Evolutionary conservation across 2,329 filamentous ascomycete genomes (phyloP).

Genomic region (Colletotrichum liaoningense): DNA sequence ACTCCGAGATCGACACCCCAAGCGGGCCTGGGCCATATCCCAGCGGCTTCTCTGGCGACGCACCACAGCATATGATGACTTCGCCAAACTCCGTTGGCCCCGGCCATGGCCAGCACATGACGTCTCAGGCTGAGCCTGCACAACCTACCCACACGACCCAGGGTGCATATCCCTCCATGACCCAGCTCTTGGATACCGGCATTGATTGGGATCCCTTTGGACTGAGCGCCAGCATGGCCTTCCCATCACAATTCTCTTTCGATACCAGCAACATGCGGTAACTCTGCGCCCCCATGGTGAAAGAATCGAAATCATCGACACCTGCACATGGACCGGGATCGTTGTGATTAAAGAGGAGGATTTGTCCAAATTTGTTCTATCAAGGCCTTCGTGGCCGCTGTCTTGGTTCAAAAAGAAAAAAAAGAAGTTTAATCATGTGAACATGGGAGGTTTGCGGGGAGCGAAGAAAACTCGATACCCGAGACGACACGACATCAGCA

Average conservation of each 20-base stretch:
- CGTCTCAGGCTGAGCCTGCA: conserved; percentile 49
- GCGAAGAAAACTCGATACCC: conserved; percentile 36
- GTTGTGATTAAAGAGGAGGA: neutral
- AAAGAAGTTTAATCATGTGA: conserved; percentile 22
- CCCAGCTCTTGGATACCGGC: conserved; percentile 78
- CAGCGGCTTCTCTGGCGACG: conserved; percentile 61
- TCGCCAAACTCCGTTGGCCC: conserved; percentile 51
- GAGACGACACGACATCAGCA: conserved; percentile 36
- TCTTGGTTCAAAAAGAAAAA: conserved; percentile 6
- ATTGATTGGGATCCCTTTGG: conserved; percentile 95
- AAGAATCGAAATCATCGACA: neutral
- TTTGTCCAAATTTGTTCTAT: neutral
- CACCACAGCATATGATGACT: conserved; percentile 54
- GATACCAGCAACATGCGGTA: conserved; percentile 68
- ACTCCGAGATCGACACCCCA: conserved; percentile 77
- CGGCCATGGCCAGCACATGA: conserved; percentile 48
- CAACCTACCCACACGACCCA: conserved; percentile 41
- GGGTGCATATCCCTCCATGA: conserved; percentile 71
- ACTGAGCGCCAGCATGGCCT: conserved; percentile 93
- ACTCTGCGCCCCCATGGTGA: neutral
- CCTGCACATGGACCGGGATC: neutral
- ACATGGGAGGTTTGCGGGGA: conserved; percentile 25
- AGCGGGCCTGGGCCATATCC: conserved; percentile 74
- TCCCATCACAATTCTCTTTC: conserved; percentile 85
- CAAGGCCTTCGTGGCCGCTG: conserved; percentile 7